Conservation (phyloP, 495 filamentous ascomycete genomes). For the Hamigera avellanea region DNA sequence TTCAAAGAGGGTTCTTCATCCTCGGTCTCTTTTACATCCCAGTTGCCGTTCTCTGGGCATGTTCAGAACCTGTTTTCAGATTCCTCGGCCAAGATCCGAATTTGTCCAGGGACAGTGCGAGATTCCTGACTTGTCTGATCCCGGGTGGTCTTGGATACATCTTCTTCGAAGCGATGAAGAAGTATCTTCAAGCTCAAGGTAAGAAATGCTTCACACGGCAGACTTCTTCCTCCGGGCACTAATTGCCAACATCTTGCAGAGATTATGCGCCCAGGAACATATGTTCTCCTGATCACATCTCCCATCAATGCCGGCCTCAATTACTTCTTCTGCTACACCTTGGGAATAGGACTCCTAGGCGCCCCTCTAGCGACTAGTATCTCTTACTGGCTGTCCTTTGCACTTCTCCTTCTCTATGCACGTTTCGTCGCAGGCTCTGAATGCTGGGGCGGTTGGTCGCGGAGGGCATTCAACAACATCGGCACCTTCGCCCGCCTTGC, state of each 20-base stretch:
- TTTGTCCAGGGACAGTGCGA: constrained; percentile 62
- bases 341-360: constrained; percentile 61
- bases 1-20: constrained; percentile 71
- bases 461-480: constrained; percentile 50
- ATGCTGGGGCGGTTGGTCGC: constrained; percentile 76
- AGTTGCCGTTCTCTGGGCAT: constrained; percentile 65
- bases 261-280: constrained; percentile 81
- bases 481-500: constrained; percentile 69
- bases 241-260: constrained; percentile 29
- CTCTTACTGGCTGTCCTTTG: constrained; percentile 79
- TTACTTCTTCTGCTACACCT: constrained; percentile 66
- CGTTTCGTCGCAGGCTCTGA: constrained; percentile 59
- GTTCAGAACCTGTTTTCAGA: constrained; percentile 64
- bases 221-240: too few species aligned
- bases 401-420: constrained; percentile 64
- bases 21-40: constrained; percentile 65
- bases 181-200: constrained; percentile 87
- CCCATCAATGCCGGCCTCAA: constrained; percentile 69
- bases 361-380: constrained; percentile 77
- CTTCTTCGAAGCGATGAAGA: constrained; percentile 87
- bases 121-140: constrained; percentile 66
- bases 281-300: constrained; percentile 74
- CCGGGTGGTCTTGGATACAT: constrained; percentile 85
- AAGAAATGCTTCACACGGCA: constrained; percentile 3
- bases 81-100: constrained; percentile 68